Percentiles rank a stretch among this genome's conserved stretches.
These are phyloP conservation scores for Silene coronaria DNA, from an alignment of 179 eudicot species.

Conservation along the genomic window DNA sequence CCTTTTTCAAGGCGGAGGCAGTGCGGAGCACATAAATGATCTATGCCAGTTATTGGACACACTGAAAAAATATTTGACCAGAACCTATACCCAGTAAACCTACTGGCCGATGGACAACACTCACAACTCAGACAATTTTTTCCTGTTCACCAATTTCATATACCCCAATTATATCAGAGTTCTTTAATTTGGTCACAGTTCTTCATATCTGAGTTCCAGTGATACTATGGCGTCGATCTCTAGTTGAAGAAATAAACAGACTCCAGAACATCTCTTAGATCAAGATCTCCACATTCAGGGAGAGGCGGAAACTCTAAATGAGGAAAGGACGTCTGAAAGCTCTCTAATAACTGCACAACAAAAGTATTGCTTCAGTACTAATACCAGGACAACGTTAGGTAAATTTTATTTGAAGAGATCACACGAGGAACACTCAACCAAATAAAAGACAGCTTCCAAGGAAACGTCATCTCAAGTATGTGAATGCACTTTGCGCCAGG, in stretches of 20 bases:
- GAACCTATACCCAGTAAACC: too few relatives aligned
- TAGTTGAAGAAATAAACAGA: slow-evolving; percentile 94
- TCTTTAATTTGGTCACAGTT: neutral
- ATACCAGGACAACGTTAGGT: neutral
- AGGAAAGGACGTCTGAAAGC: slow-evolving; percentile 70
- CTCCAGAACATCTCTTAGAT: slow-evolving; percentile 65
- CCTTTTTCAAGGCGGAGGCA: neutral
- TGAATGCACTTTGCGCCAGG: too few relatives aligned
- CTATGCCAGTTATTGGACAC: neutral
- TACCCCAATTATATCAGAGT: neutral
- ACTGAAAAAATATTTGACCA: too few relatives aligned
- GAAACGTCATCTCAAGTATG: neutral
- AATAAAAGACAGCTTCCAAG: neutral
- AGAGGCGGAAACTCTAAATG: slow-evolving; percentile 68
- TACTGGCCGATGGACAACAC: neutral
- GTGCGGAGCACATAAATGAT: neutral
- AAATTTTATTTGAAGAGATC: neutral
- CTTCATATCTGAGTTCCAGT: neutral
- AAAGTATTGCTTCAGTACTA: slow-evolving; percentile 4
- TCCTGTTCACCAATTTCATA: slow-evolving; percentile 8
- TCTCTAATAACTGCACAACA: slow-evolving; percentile 56
- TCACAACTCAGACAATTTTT: neutral
- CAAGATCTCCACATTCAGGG: slow-evolving; percentile 90
- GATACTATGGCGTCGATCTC: neutral
- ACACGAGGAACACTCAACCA: neutral